Conservation (phyloP, 306 rosid species). For the Medicago truncatula region MtrunA17r5.0-ANR NC_053042.1:2281501-2282000, state of each 20-base stretch:
- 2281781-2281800: constrained; percentile 72
- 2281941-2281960: constrained; percentile 18
- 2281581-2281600: background rate
- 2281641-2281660: background rate
- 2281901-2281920: constrained; percentile 57
- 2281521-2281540: too few species aligned
- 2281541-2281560: background rate
- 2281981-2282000: background rate
- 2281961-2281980: constrained; percentile 41
- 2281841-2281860: constrained; percentile 60
- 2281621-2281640: background rate
- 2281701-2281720: background rate
- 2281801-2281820: constrained; percentile 53
- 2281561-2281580: background rate
- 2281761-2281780: constrained; percentile 61
- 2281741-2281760: constrained; percentile 66
- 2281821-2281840: constrained; percentile 51
- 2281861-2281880: constrained; percentile 54
- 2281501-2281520: too few species aligned
- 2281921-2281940: constrained; percentile 50
- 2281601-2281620: background rate
- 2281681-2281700: constrained; percentile 3
- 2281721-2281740: background rate
- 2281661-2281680: background rate
- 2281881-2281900: constrained; percentile 53